phyloP scores from a whole-genome alignment of 768 basidiomycete genomes.

The Plicaturopsis crispa region DNA sequence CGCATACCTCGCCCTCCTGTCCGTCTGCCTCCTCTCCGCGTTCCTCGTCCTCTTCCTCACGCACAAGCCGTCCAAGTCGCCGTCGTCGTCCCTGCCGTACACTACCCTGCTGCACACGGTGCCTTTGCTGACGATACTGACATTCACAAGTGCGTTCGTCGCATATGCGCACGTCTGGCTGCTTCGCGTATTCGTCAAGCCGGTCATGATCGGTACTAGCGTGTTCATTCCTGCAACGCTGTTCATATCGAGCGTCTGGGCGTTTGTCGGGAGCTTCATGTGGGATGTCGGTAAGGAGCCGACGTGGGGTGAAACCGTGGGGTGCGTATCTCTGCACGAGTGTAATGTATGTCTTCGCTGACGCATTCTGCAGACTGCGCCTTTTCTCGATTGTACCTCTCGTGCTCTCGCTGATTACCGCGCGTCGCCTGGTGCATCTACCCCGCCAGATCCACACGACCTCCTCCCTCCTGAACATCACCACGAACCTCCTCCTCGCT shows the following conservation, averaged over 20 bases:
- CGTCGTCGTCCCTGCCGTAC: conserved; percentile 37
- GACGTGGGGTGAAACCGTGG: conserved; percentile 78
- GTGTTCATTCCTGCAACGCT: conserved; percentile 70
- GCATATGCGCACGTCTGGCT: conserved; percentile 74
- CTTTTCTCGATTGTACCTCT: conserved; percentile 75
- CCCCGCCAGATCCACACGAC: conserved; percentile 63
- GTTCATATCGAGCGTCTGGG: conserved; percentile 71
- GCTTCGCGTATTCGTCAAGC: conserved; percentile 74
- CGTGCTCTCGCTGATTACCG: conserved; percentile 59
- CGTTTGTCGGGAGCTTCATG: conserved; percentile 75
- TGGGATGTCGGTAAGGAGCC: conserved; percentile 45
- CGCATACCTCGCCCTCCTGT: conserved; percentile 52
- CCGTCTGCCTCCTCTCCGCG: conserved; percentile 54
- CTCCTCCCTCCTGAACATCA: conserved; percentile 47
- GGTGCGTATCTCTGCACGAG: conserved; percentile 40
- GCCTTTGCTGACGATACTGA: conserved; percentile 67
- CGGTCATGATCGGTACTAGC: conserved; percentile 73
- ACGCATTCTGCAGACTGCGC: conserved; percentile 44
- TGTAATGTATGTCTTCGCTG: conserved; percentile 4
- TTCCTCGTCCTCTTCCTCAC: conserved; percentile 60
- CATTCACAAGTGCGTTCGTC: conserved; percentile 58
- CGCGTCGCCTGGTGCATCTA: conserved; percentile 63
- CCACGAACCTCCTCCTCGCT: conserved; percentile 60
- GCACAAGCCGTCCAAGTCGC: conserved; percentile 25
- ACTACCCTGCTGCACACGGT: conserved; percentile 71